phyloP scores from a whole-genome alignment of 192 early-diverging fungal species.

The Diversispora epigaea region DNA sequence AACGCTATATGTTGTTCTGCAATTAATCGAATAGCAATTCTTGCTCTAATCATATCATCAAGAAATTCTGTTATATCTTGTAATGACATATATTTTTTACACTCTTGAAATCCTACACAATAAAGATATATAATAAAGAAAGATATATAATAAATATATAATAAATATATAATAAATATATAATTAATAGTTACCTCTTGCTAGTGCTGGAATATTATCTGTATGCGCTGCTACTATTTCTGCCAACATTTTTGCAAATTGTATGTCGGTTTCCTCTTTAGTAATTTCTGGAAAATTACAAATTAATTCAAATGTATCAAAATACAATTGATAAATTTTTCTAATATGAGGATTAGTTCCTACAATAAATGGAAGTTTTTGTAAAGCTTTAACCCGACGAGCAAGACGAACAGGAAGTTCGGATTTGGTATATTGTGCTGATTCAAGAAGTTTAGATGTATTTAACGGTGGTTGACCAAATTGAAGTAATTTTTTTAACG shows the following conservation, averaged over 20 bases:
- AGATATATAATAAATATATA: neutral
- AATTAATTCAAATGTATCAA: conserved; percentile 63
- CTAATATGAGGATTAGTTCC: conserved; percentile 93
- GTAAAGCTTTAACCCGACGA: conserved; percentile 80
- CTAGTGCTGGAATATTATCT: conserved; percentile 88
- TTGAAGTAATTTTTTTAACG: conserved; percentile 72
- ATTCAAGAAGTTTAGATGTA: conserved; percentile 53
- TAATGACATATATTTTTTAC: conserved; percentile 81
- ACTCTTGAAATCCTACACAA: conserved; percentile 77
- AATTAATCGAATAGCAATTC: conserved; percentile 88
- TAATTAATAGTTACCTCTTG: conserved; percentile 58
- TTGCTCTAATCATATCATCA: conserved; percentile 84
- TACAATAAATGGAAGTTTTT: conserved; percentile 92
- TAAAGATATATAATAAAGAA: conserved; percentile 10
- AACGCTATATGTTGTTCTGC: conserved; percentile 89
- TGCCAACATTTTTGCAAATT: conserved; percentile 71
- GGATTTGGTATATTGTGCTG: conserved; percentile 62
- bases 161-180: neutral
- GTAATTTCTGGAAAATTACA: conserved; percentile 62
- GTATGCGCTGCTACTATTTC: conserved; percentile 73
- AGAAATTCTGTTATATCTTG: conserved; percentile 71
- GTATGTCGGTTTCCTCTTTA: conserved; percentile 54
- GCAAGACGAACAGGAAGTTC: conserved; percentile 92
- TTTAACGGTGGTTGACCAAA: conserved; percentile 67
- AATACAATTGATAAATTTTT: conserved; percentile 77